Conservation (phyloP, 2,329 filamentous ascomycete species). For the Xylaria sp. region DNA sequence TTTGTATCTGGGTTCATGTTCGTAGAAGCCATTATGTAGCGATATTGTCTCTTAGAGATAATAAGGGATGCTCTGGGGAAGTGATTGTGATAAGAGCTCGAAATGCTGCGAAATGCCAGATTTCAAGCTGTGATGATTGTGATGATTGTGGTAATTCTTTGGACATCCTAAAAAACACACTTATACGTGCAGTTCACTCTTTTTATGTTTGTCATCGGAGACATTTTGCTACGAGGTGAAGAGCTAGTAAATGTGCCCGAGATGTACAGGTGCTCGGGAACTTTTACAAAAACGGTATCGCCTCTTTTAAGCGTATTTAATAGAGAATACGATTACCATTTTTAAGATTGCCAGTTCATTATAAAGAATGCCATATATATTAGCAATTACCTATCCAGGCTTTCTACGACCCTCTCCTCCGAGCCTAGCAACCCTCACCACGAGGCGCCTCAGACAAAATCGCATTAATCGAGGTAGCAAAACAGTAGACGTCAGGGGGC, state of each 20-base stretch:
- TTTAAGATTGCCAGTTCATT: background rate
- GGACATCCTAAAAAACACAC: background rate
- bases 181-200: background rate
- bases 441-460: too few relatives aligned
- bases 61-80: background rate
- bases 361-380: background rate
- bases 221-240: background rate
- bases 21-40: background rate
- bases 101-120: background rate
- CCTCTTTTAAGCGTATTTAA: background rate
- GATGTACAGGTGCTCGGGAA: background rate
- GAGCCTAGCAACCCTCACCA: too few relatives aligned
- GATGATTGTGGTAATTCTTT: background rate
- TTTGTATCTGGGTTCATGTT: background rate
- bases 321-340: too few relatives aligned
- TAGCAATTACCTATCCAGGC: background rate
- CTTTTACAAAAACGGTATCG: background rate
- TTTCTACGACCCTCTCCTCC: too few relatives aligned
- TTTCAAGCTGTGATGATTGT: background rate
- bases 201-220: background rate
- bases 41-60: background rate
- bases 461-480: too few relatives aligned
- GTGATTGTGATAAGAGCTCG: background rate
- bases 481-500: too few relatives aligned
- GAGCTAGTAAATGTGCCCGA: background rate